phyloP scores from a whole-genome alignment of 2,329 filamentous ascomycete genomes.

The Fusarium sp. region DNA sequence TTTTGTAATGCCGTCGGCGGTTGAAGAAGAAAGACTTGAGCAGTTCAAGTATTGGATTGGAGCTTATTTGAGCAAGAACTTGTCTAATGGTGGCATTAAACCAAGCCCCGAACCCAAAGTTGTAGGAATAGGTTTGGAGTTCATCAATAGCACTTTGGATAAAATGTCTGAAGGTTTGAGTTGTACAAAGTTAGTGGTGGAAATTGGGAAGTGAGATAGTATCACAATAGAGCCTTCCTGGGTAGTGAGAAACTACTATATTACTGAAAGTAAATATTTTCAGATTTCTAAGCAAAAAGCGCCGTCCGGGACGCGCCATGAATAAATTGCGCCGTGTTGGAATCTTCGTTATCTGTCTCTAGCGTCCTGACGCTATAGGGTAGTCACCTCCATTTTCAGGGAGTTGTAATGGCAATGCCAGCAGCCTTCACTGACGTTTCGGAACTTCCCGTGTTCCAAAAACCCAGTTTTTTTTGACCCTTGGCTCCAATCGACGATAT shows the following conservation, averaged over 20 bases:
- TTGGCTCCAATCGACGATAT: no score
- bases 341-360: background rate
- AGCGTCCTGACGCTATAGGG: background rate
- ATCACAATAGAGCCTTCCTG: fast-evolving
- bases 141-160: conserved; percentile 53
- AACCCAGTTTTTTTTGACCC: no score
- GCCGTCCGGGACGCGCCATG: fast-evolving
- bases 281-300: no score
- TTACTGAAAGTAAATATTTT: no score
- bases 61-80: conserved; percentile 48
- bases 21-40: conserved; percentile 47
- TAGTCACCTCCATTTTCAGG: fast-evolving
- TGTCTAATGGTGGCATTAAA: conserved; percentile 47
- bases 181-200: conserved; percentile 55
- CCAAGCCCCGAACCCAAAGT: conserved; percentile 53
- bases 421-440: background rate
- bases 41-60: conserved; percentile 56
- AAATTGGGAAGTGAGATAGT: conserved; percentile 46
- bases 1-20: conserved; percentile 51
- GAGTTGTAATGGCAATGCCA: background rate
- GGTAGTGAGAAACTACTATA: fast-evolving
- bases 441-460: background rate
- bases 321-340: background rate
- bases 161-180: conserved; percentile 52
- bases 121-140: conserved; percentile 50